Percentiles rank a stretch among this genome's conserved stretches.
Evolutionary conservation across 352 stramenopile species (phyloP).

Genomic region (Porosira glacialis): DNA sequence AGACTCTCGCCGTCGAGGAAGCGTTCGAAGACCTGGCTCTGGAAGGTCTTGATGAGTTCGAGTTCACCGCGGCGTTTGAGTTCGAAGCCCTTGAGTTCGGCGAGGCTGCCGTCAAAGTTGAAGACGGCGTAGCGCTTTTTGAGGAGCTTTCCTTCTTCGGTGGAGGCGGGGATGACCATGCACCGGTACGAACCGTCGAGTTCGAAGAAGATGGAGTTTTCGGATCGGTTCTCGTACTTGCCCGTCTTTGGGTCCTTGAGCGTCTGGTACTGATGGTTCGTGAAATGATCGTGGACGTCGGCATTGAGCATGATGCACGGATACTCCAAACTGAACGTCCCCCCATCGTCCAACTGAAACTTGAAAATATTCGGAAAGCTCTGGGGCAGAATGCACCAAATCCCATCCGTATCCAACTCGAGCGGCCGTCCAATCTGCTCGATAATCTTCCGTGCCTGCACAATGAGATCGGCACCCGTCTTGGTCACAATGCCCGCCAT

Average conservation of each 20-base stretch:
- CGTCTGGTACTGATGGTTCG: slow-evolving; percentile 95
- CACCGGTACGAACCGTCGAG: slow-evolving; percentile 96
- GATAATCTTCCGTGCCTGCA: slow-evolving; percentile 85
- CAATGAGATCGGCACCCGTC: slow-evolving; percentile 98
- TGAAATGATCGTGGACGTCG: slow-evolving; percentile 97
- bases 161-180: slow-evolving; percentile 98
- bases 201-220: slow-evolving; percentile 99
- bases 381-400: slow-evolving; percentile 98
- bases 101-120: slow-evolving; percentile 87
- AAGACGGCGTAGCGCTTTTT: slow-evolving; percentile 97
- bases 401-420: slow-evolving; percentile 99
- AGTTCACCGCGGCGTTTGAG: slow-evolving; percentile 97
- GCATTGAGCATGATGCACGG: slow-evolving; percentile 99
- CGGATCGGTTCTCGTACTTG: slow-evolving; percentile 88
- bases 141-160: slow-evolving; percentile 96
- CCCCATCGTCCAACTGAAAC: slow-evolving; percentile 83
- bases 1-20: slow-evolving; percentile 93
- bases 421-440: slow-evolving; percentile 92
- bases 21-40: slow-evolving; percentile 94
- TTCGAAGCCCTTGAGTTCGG: slow-evolving; percentile 96
- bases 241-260: slow-evolving; percentile 79
- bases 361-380: slow-evolving; percentile 97
- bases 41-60: slow-evolving; percentile 99
- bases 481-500: slow-evolving; percentile 99
- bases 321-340: slow-evolving; percentile 91